Conservation (phyloP, 768 basidiomycete genomes). For the Lactarius evosmus region DNA sequence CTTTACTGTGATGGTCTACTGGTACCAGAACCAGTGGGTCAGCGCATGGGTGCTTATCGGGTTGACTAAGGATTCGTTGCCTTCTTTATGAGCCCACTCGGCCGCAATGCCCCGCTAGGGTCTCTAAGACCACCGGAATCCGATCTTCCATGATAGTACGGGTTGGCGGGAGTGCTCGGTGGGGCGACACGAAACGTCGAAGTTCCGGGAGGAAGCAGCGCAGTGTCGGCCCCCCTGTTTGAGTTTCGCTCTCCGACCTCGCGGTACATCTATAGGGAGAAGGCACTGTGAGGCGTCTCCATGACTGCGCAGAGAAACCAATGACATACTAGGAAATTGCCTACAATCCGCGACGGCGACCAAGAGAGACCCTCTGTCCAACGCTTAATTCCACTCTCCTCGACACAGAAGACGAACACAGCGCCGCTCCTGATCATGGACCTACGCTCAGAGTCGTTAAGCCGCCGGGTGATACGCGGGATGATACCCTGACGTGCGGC, state of each 20-base stretch:
- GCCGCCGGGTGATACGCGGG: conserved; percentile 76
- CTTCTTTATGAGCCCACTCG: conserved; percentile 78
- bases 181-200: conserved; percentile 25
- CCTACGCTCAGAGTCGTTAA: conserved; percentile 76
- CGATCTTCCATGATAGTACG: conserved; percentile 22
- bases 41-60: conserved; percentile 10
- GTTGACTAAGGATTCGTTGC: conserved; percentile 35
- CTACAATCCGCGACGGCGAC: conserved; percentile 81
- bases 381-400: conserved; percentile 83
- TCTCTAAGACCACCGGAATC: conserved; percentile 29
- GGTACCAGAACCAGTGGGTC: conserved; percentile 9
- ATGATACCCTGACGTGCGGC: conserved; percentile 77
- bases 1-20: conserved; percentile 80
- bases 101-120: conserved; percentile 15
- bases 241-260: conserved; percentile 66
- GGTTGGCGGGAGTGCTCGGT: conserved; percentile 15
- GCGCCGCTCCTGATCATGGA: conserved; percentile 54
- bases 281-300: conserved; percentile 11
- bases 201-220: conserved; percentile 22
- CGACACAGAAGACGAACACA: conserved; percentile 85
- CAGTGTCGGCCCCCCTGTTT: conserved; percentile 19
- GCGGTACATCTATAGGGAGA: conserved; percentile 61
- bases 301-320: neutral
- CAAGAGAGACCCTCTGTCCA: conserved; percentile 81
- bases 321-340: conserved; percentile 71